Conservation (phyloP, 306 rosid species). For the Cucurbita pepo region DNA sequence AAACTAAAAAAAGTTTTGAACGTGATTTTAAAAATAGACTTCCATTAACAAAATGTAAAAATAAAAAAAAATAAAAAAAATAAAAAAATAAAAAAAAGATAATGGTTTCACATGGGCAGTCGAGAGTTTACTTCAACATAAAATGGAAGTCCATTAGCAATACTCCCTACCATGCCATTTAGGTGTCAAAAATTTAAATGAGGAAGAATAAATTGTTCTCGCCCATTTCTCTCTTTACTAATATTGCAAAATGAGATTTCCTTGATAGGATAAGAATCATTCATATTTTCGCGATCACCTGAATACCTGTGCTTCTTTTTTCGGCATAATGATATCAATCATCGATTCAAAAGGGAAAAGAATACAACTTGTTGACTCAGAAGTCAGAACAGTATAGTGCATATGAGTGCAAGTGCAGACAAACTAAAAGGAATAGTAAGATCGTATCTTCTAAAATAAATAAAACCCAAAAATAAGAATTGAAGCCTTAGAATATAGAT, state of each 20-base stretch:
- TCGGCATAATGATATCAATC: not conserved
- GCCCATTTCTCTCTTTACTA: no score
- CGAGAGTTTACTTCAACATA: not conserved
- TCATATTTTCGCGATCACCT: not conserved
- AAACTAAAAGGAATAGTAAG: not conserved
- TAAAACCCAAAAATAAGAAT: not conserved
- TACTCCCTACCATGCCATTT: not conserved
- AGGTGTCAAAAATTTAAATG: not conserved
- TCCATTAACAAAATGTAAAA: not conserved
- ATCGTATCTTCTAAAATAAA: not conserved
- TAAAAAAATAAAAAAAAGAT: not conserved
- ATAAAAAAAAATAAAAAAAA: not conserved
- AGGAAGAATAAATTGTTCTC: not conserved
- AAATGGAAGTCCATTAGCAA: not conserved
- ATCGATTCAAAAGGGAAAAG: not conserved
- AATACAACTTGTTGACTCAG: not conserved
- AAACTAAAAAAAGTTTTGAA: conserved; percentile 1
- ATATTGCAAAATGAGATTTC: no score
- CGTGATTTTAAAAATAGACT: not conserved
- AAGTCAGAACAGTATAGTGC: not conserved
- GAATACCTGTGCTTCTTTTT: not conserved
- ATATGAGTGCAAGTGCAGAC: not conserved
- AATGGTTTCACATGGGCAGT: not conserved
- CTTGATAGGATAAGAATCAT: no score
- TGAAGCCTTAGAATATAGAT: not conserved